Percentiles rank a stretch among this genome's conserved stretches.
phyloP scores from a whole-genome alignment of 768 basidiomycete genomes.

The Rhizopogon vinicolor region DNA sequence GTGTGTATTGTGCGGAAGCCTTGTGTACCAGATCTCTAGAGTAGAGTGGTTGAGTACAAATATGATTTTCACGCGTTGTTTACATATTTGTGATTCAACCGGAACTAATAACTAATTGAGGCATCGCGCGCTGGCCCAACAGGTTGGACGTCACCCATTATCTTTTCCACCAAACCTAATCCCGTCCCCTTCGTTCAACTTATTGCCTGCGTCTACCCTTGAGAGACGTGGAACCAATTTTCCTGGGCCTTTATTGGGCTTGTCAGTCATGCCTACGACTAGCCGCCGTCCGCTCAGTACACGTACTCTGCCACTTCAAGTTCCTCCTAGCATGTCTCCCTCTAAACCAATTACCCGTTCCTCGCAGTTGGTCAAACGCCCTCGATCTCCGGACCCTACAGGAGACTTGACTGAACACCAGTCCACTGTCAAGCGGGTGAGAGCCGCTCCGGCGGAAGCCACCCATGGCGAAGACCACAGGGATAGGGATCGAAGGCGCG shows the following conservation, averaged over 20 bases:
- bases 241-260: background rate
- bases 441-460: conserved; percentile 24
- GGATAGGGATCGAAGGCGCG: conserved; percentile 42
- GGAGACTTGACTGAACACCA: conserved; percentile 25
- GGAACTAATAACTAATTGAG: background rate
- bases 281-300: conserved; percentile 46
- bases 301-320: conserved; percentile 32
- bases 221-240: background rate
- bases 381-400: conserved; percentile 46
- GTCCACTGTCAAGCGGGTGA: conserved; percentile 40
- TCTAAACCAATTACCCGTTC: conserved; percentile 26
- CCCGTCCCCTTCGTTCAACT: too few relatives aligned
- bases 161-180: background rate
- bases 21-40: too few relatives aligned
- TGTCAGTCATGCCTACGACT: conserved; percentile 35
- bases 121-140: background rate
- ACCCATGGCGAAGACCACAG: conserved; percentile 34
- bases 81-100: background rate
- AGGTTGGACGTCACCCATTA: background rate
- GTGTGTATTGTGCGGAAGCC: too few relatives aligned
- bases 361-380: conserved; percentile 37
- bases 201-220: background rate
- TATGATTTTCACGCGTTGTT: background rate
- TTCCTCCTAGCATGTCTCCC: conserved; percentile 29
- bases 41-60: too few relatives aligned